Evolutionary conservation across 2,329 filamentous ascomycete genomes (phyloP), one percentile per base, ranked within the genome.

Genomic region (Sarocladiaceae sp.): DNA sequence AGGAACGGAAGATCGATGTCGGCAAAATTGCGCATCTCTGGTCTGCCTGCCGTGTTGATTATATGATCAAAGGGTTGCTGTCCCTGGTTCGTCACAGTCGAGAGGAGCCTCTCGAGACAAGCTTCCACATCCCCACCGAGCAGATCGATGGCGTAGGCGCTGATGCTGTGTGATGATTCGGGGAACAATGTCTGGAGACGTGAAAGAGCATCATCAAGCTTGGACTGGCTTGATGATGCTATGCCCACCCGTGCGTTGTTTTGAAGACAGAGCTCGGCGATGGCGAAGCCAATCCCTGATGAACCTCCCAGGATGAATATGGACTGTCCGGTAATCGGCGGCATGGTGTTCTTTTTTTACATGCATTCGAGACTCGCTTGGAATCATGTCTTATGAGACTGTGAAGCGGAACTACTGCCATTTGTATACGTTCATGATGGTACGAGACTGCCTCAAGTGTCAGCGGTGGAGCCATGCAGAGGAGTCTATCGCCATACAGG

Each of bases 241-340:
- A 85, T 72, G 35, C 67, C 72, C 13, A 85, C 73, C n/a, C 56
- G 58, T 31, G 73, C 74, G 26, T 76, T 77, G 46, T 72, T 63
- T 44, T 75, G 73, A 33, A 83, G 56, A 12, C 68, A 63, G 2
- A 71, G 74, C 64, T 82, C 73, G 43, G 81, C 80, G 10, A 80
- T 75, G 45, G 64, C 70, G 50, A 71, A 78, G 24, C 81, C 82
- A 32, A 85, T 80, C 43, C 82, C 82, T 13, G 74, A 71, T 2
- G 76, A 75, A 32, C 79, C 82, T 34, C 82, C 82, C 37, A 85
- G 68, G 54, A 85, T 62, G 32, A 86, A 72, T 52, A 82, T 20
- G 12, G 23, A 42, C 15, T 42, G 39, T 6, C 39, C 39, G 6
- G 23, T 24, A 16, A 42, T 42, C 10, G 39, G 20, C 23, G 39